phyloP scores from a whole-genome alignment of 2,329 filamentous ascomycete species.

The Elsinoe ampelina region DNA sequence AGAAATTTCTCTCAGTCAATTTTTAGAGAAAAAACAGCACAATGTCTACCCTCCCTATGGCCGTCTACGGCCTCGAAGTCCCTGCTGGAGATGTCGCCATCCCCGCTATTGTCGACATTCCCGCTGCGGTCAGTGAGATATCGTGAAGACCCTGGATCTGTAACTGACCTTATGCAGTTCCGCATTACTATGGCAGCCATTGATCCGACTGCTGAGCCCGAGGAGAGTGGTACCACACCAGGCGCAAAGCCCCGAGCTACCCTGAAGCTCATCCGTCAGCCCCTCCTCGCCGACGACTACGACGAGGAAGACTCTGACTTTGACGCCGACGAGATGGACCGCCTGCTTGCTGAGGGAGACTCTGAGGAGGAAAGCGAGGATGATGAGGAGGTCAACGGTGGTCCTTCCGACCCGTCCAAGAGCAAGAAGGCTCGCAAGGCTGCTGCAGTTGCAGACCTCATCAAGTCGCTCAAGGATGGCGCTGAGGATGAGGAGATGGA shows the following conservation, averaged over 20 bases:
- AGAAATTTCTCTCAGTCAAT: neutral
- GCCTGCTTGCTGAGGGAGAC: conserved; percentile 53
- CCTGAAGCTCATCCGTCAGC: conserved; percentile 78
- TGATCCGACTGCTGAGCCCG: conserved; percentile 66
- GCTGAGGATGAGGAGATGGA: conserved; percentile 64
- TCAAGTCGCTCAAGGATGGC: conserved; percentile 49
- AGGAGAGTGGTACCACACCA: conserved; percentile 29
- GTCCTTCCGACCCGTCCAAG: conserved; percentile 85
- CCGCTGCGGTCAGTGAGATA: conserved; percentile 62
- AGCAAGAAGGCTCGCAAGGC: conserved; percentile 76
- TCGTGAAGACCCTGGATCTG: neutral
- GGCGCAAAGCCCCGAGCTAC: conserved; percentile 62
- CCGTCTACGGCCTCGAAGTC: conserved; percentile 86
- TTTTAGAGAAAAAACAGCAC: conserved; percentile 7
- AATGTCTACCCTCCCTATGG: conserved; percentile 43
- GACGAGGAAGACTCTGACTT: conserved; percentile 53
- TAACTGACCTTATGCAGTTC: conserved; percentile 49
- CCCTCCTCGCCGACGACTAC: conserved; percentile 48
- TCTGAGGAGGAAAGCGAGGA: conserved; percentile 46
- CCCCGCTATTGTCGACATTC: conserved; percentile 67
- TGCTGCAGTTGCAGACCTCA: conserved; percentile 67
- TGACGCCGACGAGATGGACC: conserved; percentile 53
- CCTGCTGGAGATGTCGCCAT: conserved; percentile 76
- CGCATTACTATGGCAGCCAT: conserved; percentile 98
- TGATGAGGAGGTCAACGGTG: conserved; percentile 72